These are phyloP conservation scores for Elongisporangium prolatum DNA, from an alignment of 352 stramenopile genomes.

Conservation along the genomic window DNA sequence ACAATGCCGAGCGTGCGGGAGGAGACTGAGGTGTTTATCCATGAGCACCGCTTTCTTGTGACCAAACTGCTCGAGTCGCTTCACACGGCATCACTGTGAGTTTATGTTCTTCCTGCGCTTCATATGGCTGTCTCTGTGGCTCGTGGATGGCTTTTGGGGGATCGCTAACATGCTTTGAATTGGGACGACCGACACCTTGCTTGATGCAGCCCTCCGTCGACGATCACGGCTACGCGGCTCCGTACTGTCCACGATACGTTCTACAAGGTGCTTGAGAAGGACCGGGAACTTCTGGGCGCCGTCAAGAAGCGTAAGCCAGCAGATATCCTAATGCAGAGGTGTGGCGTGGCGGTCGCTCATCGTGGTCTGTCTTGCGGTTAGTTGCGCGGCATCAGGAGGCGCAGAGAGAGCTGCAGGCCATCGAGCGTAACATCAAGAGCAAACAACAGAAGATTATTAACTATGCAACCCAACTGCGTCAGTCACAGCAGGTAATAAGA, in stretches of 20 bases:
- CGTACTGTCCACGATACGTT: constrained; percentile 79
- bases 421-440: constrained; percentile 56
- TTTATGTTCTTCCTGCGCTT: constrained; percentile 1
- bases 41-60: constrained; percentile 82
- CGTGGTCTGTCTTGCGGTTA: constrained; percentile 8
- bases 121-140: background rate
- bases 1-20: constrained; percentile 60
- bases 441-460: constrained; percentile 67
- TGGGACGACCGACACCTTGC: background rate
- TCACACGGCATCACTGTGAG: constrained; percentile 53
- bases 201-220: constrained; percentile 49
- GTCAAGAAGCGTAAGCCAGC: constrained; percentile 81
- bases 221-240: constrained; percentile 65
- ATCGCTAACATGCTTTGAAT: background rate
- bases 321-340: no score
- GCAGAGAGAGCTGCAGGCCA: constrained; percentile 55
- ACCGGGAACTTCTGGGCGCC: constrained; percentile 54
- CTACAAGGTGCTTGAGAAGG: constrained; percentile 68
- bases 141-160: background rate
- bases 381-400: constrained; percentile 66
- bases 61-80: constrained; percentile 82
- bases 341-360: constrained; percentile 2
- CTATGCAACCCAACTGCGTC: constrained; percentile 62
- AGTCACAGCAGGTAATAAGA: constrained; percentile 41
- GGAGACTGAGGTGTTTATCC: constrained; percentile 62